Base-by-base conservation (phyloP, 108 stramenopile species). In the Epipyxis sp. region DNA sequence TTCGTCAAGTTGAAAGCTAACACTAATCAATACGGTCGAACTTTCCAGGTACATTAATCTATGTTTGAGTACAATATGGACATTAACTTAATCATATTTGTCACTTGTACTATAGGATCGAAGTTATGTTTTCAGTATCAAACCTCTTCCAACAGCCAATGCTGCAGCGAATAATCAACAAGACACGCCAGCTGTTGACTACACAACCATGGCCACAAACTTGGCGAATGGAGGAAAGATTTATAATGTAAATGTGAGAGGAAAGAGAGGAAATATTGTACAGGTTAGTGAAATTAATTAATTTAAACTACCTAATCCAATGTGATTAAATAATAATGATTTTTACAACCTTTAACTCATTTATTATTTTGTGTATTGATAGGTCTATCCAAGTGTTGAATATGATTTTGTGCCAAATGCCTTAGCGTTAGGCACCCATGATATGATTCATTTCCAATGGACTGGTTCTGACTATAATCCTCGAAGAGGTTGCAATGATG, bases 231-330 rank as follows among this genome's bases (percentile, higher is more conserved):
- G 71, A 35, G 34, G 41, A 40, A 81, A 76, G 62, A 78, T 83
- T 35, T 80, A 68, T 76, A 83, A 83, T 59, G 16, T 86, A 40
- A 82, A 80, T 62, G 82, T 80, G n/a, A 59, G 82, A 32, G 85
- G 85, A 10, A 86, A 86, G 83, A 69, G 82, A 0, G 85, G 85
- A 2, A 86, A 86, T 77, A 86, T 86, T 59, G 85, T 86, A 42
- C 82, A 86, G 59, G n/a, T n/a, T n/a, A n/a, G n/a, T n/a, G n/a
- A n/a, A n/a, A n/a, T n/a, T n/a, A n/a, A n/a, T n/a, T n/a, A n/a
- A n/a, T n/a, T n/a, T n/a, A n/a, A n/a, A n/a, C n/a, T n/a, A n/a
- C n/a, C n/a, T n/a, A n/a, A n/a, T n/a, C n/a, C n/a, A n/a, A n/a
- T n/a, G n/a, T n/a, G n/a, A n/a, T n/a, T n/a, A n/a, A n/a, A n/a